phyloP scores from a whole-genome alignment of 1,139 yeast species.

The Scheffersomyces illinoinensis region DNA sequence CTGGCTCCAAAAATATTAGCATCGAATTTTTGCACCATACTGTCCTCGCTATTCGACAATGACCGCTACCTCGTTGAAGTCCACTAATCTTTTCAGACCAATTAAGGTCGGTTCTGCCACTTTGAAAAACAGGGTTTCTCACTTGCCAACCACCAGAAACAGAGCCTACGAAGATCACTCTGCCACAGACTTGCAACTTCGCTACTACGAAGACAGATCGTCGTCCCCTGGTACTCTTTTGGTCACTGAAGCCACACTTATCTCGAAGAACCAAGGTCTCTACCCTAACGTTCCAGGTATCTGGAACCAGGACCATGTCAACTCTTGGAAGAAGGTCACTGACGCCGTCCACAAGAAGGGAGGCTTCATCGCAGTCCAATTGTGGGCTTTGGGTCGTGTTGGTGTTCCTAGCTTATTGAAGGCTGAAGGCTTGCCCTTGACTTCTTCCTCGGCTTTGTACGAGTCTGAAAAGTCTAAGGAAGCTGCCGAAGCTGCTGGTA shows the following conservation, averaged over 20 bases:
- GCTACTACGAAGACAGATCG: conserved; percentile 34
- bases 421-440: conserved; percentile 11
- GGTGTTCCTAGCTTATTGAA: conserved; percentile 15
- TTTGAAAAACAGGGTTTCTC: conserved; percentile 3
- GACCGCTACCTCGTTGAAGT: conserved; percentile 5
- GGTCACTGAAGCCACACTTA: conserved; percentile 35
- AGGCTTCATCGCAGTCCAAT: conserved; percentile 11
- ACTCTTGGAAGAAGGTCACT: conserved; percentile 12
- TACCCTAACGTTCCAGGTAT: conserved; percentile 19
- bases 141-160: conserved; percentile 13
- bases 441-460: conserved; percentile 21
- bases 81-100: conserved; percentile 5
- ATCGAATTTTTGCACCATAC: not conserved
- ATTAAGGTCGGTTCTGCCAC: conserved; percentile 6
- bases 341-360: conserved; percentile 13
- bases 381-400: conserved; percentile 13
- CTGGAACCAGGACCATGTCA: conserved; percentile 10
- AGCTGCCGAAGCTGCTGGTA: conserved; percentile 10
- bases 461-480: conserved; percentile 3
- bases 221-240: conserved; percentile 33
- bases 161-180: conserved; percentile 11
- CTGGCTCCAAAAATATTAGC: not conserved
- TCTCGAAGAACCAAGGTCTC: conserved; percentile 18
- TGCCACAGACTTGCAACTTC: conserved; percentile 13
- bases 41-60: not conserved